phyloP scores from a whole-genome alignment of 257 asterid genomes.

The Scutellaria baicalensis region DNA sequence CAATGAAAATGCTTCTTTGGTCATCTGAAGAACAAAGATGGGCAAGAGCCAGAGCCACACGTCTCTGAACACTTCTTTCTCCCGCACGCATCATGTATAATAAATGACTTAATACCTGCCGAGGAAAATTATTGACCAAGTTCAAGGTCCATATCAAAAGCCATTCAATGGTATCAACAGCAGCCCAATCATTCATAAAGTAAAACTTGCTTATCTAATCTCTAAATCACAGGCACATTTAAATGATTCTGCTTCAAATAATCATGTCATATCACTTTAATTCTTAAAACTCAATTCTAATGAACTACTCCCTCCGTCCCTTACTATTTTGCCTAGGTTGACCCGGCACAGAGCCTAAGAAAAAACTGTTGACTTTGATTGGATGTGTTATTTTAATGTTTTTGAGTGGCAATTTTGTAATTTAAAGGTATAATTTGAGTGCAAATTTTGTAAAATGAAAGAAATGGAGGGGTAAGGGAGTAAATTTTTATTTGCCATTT shows the following conservation, averaged over 20 bases:
- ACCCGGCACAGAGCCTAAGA: no score
- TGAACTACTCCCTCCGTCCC: no score
- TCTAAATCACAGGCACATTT: background rate
- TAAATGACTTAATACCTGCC: constrained; percentile 82
- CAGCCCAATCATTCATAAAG: background rate
- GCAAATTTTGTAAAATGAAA: no score
- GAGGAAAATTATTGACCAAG: constrained; percentile 6
- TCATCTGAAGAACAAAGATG: constrained; percentile 93
- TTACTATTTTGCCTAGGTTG: no score
- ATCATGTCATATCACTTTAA: background rate
- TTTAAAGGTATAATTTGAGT: no score
- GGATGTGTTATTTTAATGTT: no score
- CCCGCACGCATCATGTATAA: constrained; percentile 83
- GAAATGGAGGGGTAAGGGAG: no score
- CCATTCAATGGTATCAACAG: background rate
- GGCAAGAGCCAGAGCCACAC: constrained; percentile 89
- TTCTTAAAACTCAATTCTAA: background rate
- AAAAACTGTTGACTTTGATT: no score
- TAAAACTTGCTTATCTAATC: background rate
- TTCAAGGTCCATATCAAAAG: constrained; percentile 4
- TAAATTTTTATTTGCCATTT: no score
- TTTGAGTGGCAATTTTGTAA: no score
- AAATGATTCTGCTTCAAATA: background rate
- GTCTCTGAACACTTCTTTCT: constrained; percentile 66
- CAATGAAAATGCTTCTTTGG: constrained; percentile 70